Conservation (phyloP, 2,329 filamentous ascomycete genomes). For the Arachnopeziza araneosa region DNA sequence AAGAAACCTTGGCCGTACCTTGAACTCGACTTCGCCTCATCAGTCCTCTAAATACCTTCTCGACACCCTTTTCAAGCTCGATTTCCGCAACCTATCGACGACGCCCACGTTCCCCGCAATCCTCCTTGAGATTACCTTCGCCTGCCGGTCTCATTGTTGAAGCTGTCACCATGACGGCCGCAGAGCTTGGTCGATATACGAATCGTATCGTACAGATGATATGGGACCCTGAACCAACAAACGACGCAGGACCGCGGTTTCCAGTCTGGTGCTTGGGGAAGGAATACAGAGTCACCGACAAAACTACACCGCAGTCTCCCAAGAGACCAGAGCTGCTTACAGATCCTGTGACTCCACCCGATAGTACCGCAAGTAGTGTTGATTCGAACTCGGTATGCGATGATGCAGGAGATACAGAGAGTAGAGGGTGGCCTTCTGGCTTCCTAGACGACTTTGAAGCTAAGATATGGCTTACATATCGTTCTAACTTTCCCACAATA, state of each 20-base stretch:
- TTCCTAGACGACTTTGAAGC: constrained; percentile 94
- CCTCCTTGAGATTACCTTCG: background rate
- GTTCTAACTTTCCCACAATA: constrained; percentile 80
- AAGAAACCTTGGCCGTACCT: background rate
- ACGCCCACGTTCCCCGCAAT: constrained; percentile 17
- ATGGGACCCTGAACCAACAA: constrained; percentile 84
- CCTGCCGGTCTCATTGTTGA: background rate
- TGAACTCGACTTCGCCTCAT: background rate
- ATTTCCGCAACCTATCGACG: background rate
- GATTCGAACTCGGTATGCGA: constrained; percentile 24
- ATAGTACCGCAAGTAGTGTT: constrained; percentile 27
- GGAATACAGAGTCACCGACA: constrained; percentile 40
- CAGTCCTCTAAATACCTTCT: background rate
- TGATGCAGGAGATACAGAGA: constrained; percentile 19
- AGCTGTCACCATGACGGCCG: constrained; percentile 45
- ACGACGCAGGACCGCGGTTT: constrained; percentile 61
- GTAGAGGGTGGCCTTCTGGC: constrained; percentile 67
- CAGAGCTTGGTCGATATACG: constrained; percentile 65
- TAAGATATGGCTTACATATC: constrained; percentile 92
- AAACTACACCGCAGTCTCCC: background rate
- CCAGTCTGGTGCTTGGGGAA: constrained; percentile 80
- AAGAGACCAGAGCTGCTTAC: constrained; percentile 7
- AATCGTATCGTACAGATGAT: constrained; percentile 85
- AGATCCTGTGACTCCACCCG: constrained; percentile 26
- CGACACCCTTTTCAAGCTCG: background rate